phyloP scores from a whole-genome alignment of 331 rosid species.

The Acacia concinna region DNA sequence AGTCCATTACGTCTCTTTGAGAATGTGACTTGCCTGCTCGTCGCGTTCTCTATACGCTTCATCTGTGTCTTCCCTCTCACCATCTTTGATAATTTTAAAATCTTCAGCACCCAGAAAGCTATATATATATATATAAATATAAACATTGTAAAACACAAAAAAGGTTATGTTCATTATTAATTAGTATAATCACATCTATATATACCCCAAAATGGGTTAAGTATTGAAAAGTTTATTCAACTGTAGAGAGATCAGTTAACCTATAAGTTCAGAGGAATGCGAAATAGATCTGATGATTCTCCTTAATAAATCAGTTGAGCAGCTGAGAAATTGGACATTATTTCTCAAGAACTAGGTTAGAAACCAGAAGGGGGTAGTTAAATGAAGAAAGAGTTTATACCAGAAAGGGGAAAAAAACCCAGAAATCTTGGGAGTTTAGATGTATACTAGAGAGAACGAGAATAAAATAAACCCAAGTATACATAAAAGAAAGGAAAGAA shows the following conservation, averaged over 20 bases:
- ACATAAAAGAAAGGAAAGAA: neutral
- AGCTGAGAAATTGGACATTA: neutral
- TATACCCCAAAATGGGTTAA: neutral
- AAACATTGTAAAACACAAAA: neutral
- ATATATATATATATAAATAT: neutral
- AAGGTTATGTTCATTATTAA: neutral
- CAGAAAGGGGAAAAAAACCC: conserved; percentile 22
- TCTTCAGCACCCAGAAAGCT: neutral
- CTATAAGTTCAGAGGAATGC: neutral
- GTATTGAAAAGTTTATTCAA: neutral
- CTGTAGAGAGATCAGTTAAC: neutral
- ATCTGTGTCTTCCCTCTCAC: neutral
- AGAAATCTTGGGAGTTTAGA: neutral
- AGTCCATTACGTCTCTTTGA: neutral
- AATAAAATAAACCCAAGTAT: neutral
- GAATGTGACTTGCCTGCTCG: neutral
- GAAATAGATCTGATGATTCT: neutral
- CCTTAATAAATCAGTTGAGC: neutral
- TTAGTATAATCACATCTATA: neutral
- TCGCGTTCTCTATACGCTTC: neutral
- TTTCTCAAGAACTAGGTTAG: neutral
- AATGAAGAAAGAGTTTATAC: neutral
- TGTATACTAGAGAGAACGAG: neutral
- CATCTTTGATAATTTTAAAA: conserved; percentile 30
- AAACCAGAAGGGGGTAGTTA: neutral